Conservation (phyloP, 768 basidiomycete genomes). For the Collybia mongolica region DNA sequence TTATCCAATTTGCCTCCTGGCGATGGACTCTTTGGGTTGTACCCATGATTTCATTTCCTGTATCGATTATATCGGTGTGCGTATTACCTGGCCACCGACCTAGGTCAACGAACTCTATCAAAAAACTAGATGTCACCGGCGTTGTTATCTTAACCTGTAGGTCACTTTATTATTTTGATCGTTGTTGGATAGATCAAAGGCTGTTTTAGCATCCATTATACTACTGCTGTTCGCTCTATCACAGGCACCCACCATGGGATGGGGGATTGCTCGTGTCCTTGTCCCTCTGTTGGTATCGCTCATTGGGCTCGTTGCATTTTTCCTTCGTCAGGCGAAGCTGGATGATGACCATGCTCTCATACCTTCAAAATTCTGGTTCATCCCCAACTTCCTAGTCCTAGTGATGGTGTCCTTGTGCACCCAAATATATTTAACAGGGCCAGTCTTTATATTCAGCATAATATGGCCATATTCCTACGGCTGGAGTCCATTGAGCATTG, state of each 20-base stretch:
- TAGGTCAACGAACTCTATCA: constrained; percentile 15
- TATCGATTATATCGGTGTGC: constrained; percentile 28
- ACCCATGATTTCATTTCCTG: neutral
- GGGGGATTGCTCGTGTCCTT: constrained; percentile 44
- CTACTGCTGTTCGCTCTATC: constrained; percentile 44
- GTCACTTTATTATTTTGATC: constrained; percentile 1
- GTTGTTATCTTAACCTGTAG: constrained; percentile 35
- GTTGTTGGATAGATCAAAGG: neutral
- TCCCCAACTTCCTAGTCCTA: constrained; percentile 20
- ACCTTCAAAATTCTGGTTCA: neutral
- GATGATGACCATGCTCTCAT: constrained; percentile 23
- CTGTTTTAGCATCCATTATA: constrained; percentile 28
- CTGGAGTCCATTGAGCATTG: constrained; percentile 33
- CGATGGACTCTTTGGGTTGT: constrained; percentile 1
- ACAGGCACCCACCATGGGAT: constrained; percentile 46
- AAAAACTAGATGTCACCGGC: constrained; percentile 35
- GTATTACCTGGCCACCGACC: constrained; percentile 28
- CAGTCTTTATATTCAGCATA: constrained; percentile 39
- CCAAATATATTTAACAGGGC: constrained; percentile 3
- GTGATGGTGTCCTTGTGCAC: constrained; percentile 1
- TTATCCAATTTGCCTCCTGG: constrained; percentile 2
- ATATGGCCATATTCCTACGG: constrained; percentile 39
- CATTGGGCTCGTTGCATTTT: constrained; percentile 38
- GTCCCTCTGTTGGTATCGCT: constrained; percentile 45
- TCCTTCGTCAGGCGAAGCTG: constrained; percentile 46